Conservation (phyloP, 345 rosid species). For the Citrus medica region DNA sequence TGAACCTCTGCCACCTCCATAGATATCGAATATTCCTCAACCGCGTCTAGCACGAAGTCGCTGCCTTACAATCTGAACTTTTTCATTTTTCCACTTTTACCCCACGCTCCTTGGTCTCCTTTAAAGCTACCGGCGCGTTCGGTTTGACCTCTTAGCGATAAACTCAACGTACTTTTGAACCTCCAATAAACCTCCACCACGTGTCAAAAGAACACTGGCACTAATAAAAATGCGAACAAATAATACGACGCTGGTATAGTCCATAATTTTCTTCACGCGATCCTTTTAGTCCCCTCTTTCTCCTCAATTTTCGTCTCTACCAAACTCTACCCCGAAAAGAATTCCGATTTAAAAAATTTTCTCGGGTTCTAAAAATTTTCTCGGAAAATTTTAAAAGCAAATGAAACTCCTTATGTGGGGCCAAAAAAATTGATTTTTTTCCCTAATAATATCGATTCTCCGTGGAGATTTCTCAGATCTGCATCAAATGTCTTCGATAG, state of each 20-base stretch:
- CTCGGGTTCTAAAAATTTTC: not conserved
- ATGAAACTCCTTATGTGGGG: not conserved
- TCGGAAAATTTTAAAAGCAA: not conserved
- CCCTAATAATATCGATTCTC: not conserved
- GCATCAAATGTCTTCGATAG: constrained; percentile 42
- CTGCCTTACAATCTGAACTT: too few species aligned
- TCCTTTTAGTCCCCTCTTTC: not conserved
- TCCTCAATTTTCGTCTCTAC: not conserved
- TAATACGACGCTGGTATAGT: constrained; percentile 28
- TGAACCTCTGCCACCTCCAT: too few species aligned
- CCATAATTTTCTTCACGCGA: constrained; percentile 12
- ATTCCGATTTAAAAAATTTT: not conserved
- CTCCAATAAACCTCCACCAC: constrained; percentile 16
- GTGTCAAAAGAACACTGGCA: constrained; percentile 13
- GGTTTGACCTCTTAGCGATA: not conserved
- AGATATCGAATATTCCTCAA: too few species aligned
- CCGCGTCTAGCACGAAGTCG: too few species aligned
- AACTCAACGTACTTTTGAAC: not conserved
- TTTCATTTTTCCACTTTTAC: too few species aligned
- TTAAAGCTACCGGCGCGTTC: not conserved
- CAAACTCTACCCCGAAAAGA: not conserved
- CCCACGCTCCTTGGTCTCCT: too few species aligned
- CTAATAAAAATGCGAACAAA: constrained; percentile 17
- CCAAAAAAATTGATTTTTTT: not conserved
- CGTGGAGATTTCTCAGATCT: constrained; percentile 14